Evolutionary conservation across 192 early-diverging fungal genomes (phyloP), one percentile per base, ranked within the genome.

Genomic region (Umbelopsis sp.): DNA sequence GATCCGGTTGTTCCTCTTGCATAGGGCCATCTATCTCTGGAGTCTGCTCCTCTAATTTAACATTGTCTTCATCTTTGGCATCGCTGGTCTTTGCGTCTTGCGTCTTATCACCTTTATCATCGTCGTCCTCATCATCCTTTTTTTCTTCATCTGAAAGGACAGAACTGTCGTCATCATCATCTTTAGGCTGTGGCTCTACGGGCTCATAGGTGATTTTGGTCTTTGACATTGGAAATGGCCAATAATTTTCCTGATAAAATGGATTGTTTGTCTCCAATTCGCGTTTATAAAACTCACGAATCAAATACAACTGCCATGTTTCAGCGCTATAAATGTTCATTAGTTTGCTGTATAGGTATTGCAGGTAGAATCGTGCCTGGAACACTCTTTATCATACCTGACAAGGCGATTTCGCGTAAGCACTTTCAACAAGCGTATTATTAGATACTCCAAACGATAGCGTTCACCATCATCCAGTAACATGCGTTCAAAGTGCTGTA

Each of bases 401-500:
- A 84, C 67, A 33, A 77, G 76, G 4, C 77, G 66, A 66, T 85
- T 80, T n/a, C 76, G 74, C 18, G 81, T 82, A 37, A 82, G 25
- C 2, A 73, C 30, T n/a, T 81, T 81, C 23, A 85, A 74, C 75
- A 85, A 73, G 18, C 81, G 81, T 16, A 80, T 79, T 51, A 82
- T 71, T 41, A 85, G 76, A 37, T 85, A 81, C 51, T 80, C 70
- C 15, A 85, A 69, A 69, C 71, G 72, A 18, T 67, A 44, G 47
- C 78, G 68, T 27, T 69, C 69, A 77, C 83, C 68, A 37, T 77
- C 82, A 77, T 78, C 83, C 41, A 77, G 81, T 20, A 76, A 79
- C 79, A 79, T 84, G 70, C 58, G 82, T 67, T 74, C 88, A 50
- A 75, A 79, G 69, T 76, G 83, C 80, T 75, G 85, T 64, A 68